These are phyloP conservation scores for Talaromyces marneffei DNA, from an alignment of 2,329 filamentous ascomycete species.

Conservation along the genomic window DNA sequence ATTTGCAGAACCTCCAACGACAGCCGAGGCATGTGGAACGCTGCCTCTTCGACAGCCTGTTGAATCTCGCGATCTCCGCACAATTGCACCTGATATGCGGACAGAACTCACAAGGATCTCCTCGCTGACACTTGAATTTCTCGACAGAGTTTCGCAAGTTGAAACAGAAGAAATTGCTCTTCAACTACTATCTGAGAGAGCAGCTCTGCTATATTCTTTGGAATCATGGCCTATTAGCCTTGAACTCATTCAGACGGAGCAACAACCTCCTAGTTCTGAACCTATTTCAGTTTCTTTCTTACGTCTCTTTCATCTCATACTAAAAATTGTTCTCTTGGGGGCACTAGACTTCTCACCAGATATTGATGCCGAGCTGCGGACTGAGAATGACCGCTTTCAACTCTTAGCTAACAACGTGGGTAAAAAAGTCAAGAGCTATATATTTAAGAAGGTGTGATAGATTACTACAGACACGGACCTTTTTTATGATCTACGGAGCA, in stretches of 20 bases:
- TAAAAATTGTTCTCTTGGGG: slow-evolving; percentile 8
- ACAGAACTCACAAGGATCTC: slow-evolving; percentile 7
- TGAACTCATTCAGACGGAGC: background rate
- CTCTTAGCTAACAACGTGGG: background rate
- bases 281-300: slow-evolving; percentile 7
- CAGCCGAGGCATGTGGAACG: background rate
- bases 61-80: background rate
- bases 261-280: background rate
- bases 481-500: background rate
- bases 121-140: slow-evolving; percentile 1
- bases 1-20: slow-evolving; percentile 1
- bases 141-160: slow-evolving; percentile 2
- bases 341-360: slow-evolving; percentile 5
- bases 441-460: background rate
- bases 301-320: slow-evolving; percentile 6
- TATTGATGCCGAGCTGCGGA: slow-evolving; percentile 3
- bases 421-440: slow-evolving; percentile 9
- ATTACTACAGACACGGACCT: too few relatives aligned
- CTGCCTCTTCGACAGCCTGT: background rate
- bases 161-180: background rate
- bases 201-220: slow-evolving; percentile 8
- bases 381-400: slow-evolving; percentile 4
- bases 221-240: slow-evolving; percentile 4
- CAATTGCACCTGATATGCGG: slow-evolving; percentile 12
- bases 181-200: slow-evolving; percentile 3